Percentiles rank a stretch among this genome's conserved stretches.
phyloP scores from a whole-genome alignment of 495 filamentous ascomycete genomes.

The Penicillium paradoxum region DNA sequence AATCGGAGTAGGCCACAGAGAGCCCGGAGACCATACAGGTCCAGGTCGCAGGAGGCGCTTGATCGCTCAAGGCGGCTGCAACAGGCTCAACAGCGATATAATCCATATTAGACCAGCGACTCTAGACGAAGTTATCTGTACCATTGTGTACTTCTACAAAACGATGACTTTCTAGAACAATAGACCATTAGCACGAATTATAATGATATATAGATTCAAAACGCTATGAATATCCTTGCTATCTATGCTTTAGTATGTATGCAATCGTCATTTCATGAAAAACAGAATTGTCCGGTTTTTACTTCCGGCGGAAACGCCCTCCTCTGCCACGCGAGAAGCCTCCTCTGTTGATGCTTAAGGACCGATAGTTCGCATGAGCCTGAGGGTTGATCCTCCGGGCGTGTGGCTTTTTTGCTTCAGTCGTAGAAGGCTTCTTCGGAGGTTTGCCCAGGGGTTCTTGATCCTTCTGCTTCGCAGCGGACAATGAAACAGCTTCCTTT shows the following conservation, averaged over 20 bases:
- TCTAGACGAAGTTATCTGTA: background rate
- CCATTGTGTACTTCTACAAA: background rate
- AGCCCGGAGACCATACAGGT: constrained; percentile 3
- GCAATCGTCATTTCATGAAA: constrained; percentile 32
- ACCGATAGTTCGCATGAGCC: constrained; percentile 78
- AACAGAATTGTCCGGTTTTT: constrained; percentile 2
- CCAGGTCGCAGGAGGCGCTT: constrained; percentile 16
- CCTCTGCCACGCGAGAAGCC: constrained; percentile 34
- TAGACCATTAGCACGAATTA: background rate
- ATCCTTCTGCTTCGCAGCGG: constrained; percentile 22
- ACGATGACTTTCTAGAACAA: background rate
- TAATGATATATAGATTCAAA: background rate
- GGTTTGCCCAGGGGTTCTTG: constrained; percentile 28
- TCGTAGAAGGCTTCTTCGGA: constrained; percentile 21
- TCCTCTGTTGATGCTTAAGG: constrained; percentile 67
- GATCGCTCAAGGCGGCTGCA: constrained; percentile 27
- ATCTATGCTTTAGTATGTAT: constrained; percentile 18
- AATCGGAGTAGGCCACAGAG: constrained; percentile 6
- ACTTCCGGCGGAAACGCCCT: constrained; percentile 46
- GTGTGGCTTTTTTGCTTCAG: constrained; percentile 49
- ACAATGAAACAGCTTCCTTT: constrained; percentile 35
- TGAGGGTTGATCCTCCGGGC: constrained; percentile 64
- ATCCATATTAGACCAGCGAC: constrained; percentile 30
- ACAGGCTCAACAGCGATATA: constrained; percentile 33
- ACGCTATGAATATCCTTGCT: constrained; percentile 8